Evolutionary conservation across 495 filamentous ascomycete genomes (phyloP).

Genomic region (Neurospora pannonica): DNA sequence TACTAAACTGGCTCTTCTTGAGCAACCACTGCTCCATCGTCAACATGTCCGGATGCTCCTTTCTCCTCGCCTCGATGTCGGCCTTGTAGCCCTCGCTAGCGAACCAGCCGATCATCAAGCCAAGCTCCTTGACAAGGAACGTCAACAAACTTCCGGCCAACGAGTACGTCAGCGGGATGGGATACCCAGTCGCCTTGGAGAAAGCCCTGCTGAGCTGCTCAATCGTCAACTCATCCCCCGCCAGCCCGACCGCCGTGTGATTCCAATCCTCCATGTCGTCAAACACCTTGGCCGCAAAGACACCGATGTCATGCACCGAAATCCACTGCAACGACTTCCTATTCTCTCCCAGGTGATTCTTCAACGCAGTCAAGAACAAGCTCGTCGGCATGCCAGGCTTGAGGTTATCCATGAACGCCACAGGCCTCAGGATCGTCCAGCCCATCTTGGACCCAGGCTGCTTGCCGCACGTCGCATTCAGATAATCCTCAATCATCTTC

Average conservation of each 20-base stretch:
- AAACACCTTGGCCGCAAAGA: conserved; percentile 54
- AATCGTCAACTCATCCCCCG: conserved; percentile 38
- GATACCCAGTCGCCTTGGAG: conserved; percentile 24
- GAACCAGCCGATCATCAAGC: conserved; percentile 39
- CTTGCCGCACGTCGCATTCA: conserved; percentile 25
- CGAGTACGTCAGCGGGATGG: conserved; percentile 28
- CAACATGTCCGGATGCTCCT: conserved; percentile 28
- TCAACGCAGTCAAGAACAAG: conserved; percentile 47
- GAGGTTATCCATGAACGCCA: conserved; percentile 61
- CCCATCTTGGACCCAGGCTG: conserved; percentile 33
- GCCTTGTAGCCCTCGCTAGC: conserved; percentile 34
- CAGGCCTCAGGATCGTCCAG: conserved; percentile 55
- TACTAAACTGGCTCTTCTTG: conserved; percentile 29
- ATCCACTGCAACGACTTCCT: conserved; percentile 47
- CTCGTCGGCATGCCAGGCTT: conserved; percentile 48
- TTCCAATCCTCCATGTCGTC: conserved; percentile 25
- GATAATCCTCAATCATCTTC: conserved; percentile 54
- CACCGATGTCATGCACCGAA: conserved; percentile 51
- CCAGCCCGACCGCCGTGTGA: conserved; percentile 29
- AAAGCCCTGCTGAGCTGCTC: conserved; percentile 29
- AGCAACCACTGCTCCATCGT: conserved; percentile 34
- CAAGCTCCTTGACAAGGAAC: conserved; percentile 28
- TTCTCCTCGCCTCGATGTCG: conserved; percentile 28
- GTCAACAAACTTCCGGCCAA: conserved; percentile 31
- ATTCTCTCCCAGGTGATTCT: conserved; percentile 27